These are phyloP conservation scores for Aphanomyces cochlioides DNA, from an alignment of 352 stramenopile genomes.

Conservation along the genomic window DNA sequence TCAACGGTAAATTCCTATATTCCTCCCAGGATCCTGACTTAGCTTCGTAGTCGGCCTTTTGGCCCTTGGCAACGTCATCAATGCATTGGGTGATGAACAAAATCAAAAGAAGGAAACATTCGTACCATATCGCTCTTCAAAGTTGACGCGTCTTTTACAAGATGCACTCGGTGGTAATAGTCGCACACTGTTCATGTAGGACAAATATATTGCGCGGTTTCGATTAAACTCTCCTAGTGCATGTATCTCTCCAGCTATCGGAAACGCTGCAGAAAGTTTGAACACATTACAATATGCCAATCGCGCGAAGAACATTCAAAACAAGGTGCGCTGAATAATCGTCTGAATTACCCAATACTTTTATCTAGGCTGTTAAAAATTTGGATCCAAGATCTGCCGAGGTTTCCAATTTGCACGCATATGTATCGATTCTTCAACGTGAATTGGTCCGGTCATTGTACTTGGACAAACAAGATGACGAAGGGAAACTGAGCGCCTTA, in stretches of 20 bases:
- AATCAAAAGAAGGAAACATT: constrained; percentile 35
- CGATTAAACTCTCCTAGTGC: constrained; percentile 43
- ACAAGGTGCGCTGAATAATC: constrained; percentile 43
- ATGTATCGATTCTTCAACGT: constrained; percentile 60
- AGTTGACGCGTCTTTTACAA: constrained; percentile 75
- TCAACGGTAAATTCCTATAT: constrained; percentile 42
- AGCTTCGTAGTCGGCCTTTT: constrained; percentile 52
- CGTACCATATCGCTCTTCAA: constrained; percentile 79
- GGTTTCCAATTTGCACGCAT: constrained; percentile 57
- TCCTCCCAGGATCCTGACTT: background rate
- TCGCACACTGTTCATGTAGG: constrained; percentile 83
- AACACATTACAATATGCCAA: constrained; percentile 87
- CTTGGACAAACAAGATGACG: constrained; percentile 30
- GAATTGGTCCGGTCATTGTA: constrained; percentile 57
- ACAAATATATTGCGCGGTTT: background rate
- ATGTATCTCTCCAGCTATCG: constrained; percentile 73
- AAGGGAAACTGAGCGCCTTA: constrained; percentile 41
- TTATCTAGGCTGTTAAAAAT: constrained; percentile 67
- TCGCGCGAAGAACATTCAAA: constrained; percentile 84
- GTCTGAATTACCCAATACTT: background rate
- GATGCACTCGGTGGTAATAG: constrained; percentile 86
- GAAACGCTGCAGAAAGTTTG: constrained; percentile 65
- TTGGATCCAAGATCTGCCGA: constrained; percentile 77
- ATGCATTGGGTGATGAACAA: constrained; percentile 72
- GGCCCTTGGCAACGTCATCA: constrained; percentile 84